These are phyloP conservation scores for Tuber borchii DNA, from an alignment of 495 filamentous ascomycete species.

Conservation along the genomic window DNA sequence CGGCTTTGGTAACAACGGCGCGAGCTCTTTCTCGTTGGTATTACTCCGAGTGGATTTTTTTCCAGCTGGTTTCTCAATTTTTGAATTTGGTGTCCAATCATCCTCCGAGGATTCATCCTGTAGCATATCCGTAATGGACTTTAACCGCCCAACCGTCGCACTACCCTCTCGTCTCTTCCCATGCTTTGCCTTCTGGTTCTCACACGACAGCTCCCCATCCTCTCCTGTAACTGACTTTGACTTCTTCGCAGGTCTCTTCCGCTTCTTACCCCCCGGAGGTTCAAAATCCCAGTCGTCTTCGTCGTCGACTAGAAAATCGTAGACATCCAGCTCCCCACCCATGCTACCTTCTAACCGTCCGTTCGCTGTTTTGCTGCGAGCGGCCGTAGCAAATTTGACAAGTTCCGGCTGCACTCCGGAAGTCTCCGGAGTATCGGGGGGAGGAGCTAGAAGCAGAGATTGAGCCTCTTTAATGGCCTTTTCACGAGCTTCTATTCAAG, in stretches of 20 bases:
- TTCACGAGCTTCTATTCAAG: constrained; percentile 15
- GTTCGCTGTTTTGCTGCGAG: constrained; percentile 19
- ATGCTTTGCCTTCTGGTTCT: constrained; percentile 1
- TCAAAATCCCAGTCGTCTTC: constrained; percentile 11
- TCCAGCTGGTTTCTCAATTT: constrained; percentile 4
- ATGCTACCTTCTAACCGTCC: constrained; percentile 16
- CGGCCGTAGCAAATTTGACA: constrained; percentile 4
- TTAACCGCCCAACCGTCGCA: constrained; percentile 8
- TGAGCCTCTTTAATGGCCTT: constrained; percentile 32
- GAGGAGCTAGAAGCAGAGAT: constrained; percentile 25
- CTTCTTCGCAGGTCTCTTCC: constrained; percentile 16
- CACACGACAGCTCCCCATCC: constrained; percentile 3
- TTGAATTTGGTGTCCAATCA: constrained; percentile 19
- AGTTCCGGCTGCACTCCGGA: neutral
- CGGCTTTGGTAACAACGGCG: constrained; percentile 33
- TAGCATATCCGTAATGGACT: constrained; percentile 22
- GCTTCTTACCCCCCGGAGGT: constrained; percentile 20
- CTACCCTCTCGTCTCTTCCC: constrained; percentile 16
- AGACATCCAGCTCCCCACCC: constrained; percentile 13
- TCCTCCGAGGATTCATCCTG: constrained; percentile 20
- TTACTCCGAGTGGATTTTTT: constrained; percentile 34
- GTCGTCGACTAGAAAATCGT: constrained; percentile 17
- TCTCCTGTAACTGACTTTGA: constrained; percentile 5
- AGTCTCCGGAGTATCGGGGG: constrained; percentile 10
- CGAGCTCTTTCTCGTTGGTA: constrained; percentile 20